A percentile compares a stretch with the other conserved stretches of the same genome.
phyloP scores from a whole-genome alignment of 371 early-diverging fungal species.

The Mycotypha africana region DNA sequence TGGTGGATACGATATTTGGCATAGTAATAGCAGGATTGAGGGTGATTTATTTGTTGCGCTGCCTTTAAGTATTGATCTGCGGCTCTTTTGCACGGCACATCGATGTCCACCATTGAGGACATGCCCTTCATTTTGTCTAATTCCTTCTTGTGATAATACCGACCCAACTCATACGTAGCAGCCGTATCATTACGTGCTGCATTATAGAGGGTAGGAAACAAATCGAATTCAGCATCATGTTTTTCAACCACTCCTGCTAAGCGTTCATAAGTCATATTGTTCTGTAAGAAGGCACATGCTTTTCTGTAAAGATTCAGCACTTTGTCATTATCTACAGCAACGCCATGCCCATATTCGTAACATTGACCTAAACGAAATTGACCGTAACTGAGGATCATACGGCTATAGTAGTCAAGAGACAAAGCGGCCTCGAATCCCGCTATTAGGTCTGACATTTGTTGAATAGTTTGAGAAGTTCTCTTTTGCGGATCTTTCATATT shows the following conservation, averaged over 20 bases:
- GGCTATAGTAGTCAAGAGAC: slow-evolving; percentile 6
- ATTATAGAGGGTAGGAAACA: slow-evolving; percentile 13
- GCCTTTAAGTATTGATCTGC: slow-evolving; percentile 9
- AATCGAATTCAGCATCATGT: not conserved
- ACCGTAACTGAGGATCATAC: slow-evolving; percentile 13
- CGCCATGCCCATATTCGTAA: slow-evolving; percentile 10
- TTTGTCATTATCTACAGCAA: not conserved
- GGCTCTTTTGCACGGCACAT: slow-evolving; percentile 5
- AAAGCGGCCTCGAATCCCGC: too few relatives aligned
- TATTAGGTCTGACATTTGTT: slow-evolving; percentile 2
- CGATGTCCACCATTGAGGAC: not conserved
- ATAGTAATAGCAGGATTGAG: slow-evolving; percentile 14
- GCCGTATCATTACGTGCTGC: slow-evolving; percentile 10
- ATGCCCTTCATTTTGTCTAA: too few relatives aligned
- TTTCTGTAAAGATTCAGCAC: slow-evolving; percentile 12
- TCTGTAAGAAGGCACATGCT: slow-evolving; percentile 11
- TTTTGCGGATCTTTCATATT: slow-evolving; percentile 9
- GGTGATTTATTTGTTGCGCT: slow-evolving; percentile 9
- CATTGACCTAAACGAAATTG: slow-evolving; percentile 20
- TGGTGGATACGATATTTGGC: slow-evolving; percentile 12
- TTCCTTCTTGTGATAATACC: slow-evolving; percentile 9
- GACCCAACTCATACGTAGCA: slow-evolving; percentile 9
- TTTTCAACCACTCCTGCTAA: slow-evolving; percentile 4
- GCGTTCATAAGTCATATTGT: slow-evolving; percentile 10
- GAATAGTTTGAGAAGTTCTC: not conserved